These are phyloP conservation scores for Mercurialis annua DNA, from an alignment of 345 rosid species.

Conservation along the genomic window DNA sequence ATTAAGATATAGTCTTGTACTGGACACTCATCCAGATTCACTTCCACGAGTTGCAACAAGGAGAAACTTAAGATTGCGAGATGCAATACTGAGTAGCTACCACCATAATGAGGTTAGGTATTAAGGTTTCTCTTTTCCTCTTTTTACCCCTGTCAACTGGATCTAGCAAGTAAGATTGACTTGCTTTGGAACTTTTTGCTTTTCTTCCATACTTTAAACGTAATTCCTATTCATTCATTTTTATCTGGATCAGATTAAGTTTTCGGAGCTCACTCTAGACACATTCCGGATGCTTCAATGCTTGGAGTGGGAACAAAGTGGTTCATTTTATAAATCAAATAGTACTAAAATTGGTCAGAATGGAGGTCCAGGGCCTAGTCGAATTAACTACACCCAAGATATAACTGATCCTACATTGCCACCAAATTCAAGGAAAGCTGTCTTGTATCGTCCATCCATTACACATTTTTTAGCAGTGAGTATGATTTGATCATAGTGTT, in stretches of 20 bases:
- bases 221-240: neutral
- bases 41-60: constrained; percentile 46
- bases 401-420: constrained; percentile 91
- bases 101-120: constrained; percentile 76
- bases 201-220: constrained; percentile 2
- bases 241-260: constrained; percentile 64
- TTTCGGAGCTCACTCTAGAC: constrained; percentile 92
- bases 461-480: constrained; percentile 91
- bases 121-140: constrained; percentile 25
- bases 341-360: constrained; percentile 52
- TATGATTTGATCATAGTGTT: constrained; percentile 17
- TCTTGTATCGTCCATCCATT: constrained; percentile 77
- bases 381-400: constrained; percentile 53
- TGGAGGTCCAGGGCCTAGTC: constrained; percentile 54
- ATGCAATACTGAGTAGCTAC: constrained; percentile 87
- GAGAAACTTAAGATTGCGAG: constrained; percentile 68
- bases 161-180: constrained; percentile 5
- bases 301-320: constrained; percentile 97
- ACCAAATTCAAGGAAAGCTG: constrained; percentile 81
- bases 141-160: constrained; percentile 13
- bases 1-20: constrained; percentile 77
- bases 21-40: constrained; percentile 73
- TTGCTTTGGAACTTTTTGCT: neutral
- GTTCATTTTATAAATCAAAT: constrained; percentile 68
- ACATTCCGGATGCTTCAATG: constrained; percentile 96